Conservation (phyloP, 2,329 filamentous ascomycete species). For the Clonostachys byssicola region DNA sequence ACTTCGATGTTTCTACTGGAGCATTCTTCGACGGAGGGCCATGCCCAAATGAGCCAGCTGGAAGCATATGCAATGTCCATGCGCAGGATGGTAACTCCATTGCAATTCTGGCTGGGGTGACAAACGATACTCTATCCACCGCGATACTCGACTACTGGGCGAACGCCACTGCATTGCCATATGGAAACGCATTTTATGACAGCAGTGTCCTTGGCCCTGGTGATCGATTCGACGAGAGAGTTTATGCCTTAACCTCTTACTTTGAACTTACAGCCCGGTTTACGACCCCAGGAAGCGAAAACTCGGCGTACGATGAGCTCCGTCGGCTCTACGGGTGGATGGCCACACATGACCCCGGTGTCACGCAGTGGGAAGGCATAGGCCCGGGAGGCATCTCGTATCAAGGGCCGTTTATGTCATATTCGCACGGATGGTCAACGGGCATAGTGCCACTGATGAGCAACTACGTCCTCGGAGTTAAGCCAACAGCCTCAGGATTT, state of each 20-base stretch:
- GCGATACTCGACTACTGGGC: conserved; percentile 33
- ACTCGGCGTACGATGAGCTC: conserved; percentile 37
- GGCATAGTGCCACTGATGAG: conserved; percentile 41
- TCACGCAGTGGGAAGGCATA: conserved; percentile 49
- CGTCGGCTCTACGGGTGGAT: conserved; percentile 45
- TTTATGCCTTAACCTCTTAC: conserved; percentile 48
- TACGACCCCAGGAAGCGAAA: conserved; percentile 15
- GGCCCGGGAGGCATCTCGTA: conserved; percentile 35
- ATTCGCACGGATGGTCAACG: conserved; percentile 47
- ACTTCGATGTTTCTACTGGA: conserved; percentile 34
- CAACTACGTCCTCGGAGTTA: conserved; percentile 41
- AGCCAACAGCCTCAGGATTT: conserved; percentile 37
- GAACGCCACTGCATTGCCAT: conserved; percentile 23
- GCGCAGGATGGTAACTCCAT: conserved; percentile 48
- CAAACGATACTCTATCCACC: conserved; percentile 18
- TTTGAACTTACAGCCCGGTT: conserved; percentile 49
- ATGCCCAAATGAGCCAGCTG: conserved; percentile 12
- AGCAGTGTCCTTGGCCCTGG: conserved; percentile 24
- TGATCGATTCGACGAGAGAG: conserved; percentile 32
- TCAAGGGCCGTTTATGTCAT: conserved; percentile 38
- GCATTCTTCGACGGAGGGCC: conserved; percentile 39
- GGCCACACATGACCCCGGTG: conserved; percentile 35
- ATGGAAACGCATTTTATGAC: conserved; percentile 50
- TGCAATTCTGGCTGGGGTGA: conserved; percentile 31
- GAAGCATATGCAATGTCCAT: conserved; percentile 26